phyloP scores from a whole-genome alignment of 139 green algal genomes.

The Chlamydomonas eustigma region DNA sequence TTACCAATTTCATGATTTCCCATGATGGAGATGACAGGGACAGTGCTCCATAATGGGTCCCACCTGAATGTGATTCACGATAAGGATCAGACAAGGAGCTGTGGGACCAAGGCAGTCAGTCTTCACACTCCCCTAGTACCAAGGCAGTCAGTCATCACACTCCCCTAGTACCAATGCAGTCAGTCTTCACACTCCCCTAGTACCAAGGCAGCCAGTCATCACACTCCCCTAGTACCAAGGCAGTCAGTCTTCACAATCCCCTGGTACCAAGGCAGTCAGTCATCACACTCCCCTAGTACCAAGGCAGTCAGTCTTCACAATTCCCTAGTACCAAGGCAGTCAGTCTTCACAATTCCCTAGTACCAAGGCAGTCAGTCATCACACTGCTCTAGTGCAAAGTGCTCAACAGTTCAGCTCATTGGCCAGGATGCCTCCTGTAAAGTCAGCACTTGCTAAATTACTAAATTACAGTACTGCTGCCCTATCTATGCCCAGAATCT shows the following conservation, averaged over 20 bases:
- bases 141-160: not conserved
- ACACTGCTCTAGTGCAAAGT: too few relatives aligned
- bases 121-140: not conserved
- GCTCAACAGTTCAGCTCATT: too few relatives aligned
- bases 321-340: too few relatives aligned
- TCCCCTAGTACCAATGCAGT: not conserved
- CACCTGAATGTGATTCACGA: not conserved
- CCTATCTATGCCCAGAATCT: too few relatives aligned
- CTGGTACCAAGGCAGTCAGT: too few relatives aligned
- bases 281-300: not conserved
- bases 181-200: too few relatives aligned
- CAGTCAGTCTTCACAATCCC: not conserved
- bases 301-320: not conserved
- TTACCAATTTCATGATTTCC: conserved; percentile 34
- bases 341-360: not conserved
- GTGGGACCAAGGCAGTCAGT: not conserved
- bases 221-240: not conserved
- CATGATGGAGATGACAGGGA: not conserved
- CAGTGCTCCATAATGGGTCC: not conserved
- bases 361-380: not conserved
- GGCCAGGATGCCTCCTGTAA: too few relatives aligned
- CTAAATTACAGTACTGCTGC: too few relatives aligned
- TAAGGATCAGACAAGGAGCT: not conserved
- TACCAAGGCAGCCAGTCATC: not conserved
- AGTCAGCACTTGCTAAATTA: too few relatives aligned